Percentiles rank a stretch among this genome's conserved stretches.
These are phyloP conservation scores for Xylaria cubensis DNA, from an alignment of 495 filamentous ascomycete species.

Conservation along the genomic window DNA sequence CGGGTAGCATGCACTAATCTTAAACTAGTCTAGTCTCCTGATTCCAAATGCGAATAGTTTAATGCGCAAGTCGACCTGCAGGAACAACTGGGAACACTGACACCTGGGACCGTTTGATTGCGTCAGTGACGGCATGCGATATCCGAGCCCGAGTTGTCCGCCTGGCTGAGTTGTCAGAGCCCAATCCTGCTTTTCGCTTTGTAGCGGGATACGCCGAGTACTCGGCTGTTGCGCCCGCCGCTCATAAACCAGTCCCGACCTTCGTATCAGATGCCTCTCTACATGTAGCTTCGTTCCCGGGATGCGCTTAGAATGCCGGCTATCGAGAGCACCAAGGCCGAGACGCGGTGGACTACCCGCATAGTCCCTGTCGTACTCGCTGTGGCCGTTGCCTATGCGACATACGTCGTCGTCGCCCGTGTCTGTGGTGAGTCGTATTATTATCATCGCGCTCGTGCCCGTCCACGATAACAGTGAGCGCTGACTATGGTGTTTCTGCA, in stretches of 20 bases:
- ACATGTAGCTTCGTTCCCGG: slow-evolving; percentile 12
- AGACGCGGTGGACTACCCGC: slow-evolving; percentile 54
- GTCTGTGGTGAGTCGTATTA: slow-evolving; percentile 46
- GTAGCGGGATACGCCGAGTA: background rate
- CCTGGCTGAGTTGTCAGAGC: slow-evolving; percentile 3
- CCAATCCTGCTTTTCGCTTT: background rate
- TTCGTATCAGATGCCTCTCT: background rate
- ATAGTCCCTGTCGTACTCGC: slow-evolving; percentile 49
- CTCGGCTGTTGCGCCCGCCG: background rate
- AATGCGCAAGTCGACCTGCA: background rate
- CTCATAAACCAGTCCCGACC: background rate
- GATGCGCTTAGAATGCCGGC: slow-evolving; percentile 41
- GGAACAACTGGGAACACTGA: background rate
- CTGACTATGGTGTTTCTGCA: slow-evolving; percentile 36
- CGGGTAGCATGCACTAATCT: background rate
- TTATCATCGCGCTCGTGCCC: background rate
- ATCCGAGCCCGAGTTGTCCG: slow-evolving; percentile 4
- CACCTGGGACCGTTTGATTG: slow-evolving; percentile 10
- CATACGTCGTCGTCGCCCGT: slow-evolving; percentile 49
- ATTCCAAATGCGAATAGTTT: slow-evolving; percentile 21
- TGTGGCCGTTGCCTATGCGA: slow-evolving; percentile 46
- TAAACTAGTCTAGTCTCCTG: background rate
- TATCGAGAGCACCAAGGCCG: slow-evolving; percentile 44
- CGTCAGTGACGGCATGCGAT: slow-evolving; percentile 16
- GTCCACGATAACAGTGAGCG: background rate